Evolutionary conservation across 2,329 filamentous ascomycete species (phyloP).

Genomic region (Claviceps sp.): DNA sequence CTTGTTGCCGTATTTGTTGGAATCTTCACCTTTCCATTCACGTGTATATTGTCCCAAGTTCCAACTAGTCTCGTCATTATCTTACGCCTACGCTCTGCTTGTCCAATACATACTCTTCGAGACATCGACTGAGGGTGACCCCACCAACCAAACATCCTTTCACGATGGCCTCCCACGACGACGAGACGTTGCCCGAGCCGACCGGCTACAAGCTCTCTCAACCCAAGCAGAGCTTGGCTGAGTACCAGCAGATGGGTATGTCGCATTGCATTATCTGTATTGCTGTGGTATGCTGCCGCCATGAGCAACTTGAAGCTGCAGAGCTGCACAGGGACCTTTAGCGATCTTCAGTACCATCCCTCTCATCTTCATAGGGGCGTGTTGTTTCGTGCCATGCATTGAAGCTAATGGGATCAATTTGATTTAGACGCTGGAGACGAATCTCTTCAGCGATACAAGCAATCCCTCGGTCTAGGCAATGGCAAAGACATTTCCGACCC

Average conservation of each 20-base stretch:
- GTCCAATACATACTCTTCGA: background rate
- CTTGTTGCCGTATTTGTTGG: no score
- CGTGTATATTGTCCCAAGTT: background rate
- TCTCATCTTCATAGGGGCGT: no score
- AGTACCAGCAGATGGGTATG: constrained; percentile 89
- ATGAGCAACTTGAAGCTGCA: background rate
- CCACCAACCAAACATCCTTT: background rate
- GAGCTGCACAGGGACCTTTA: background rate
- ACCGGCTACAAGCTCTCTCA: constrained; percentile 97
- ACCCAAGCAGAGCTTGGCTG: constrained; percentile 88
- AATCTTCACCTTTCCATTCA: background rate
- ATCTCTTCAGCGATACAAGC: constrained; percentile 93
- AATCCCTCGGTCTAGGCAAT: constrained; percentile 76
- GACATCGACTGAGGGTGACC: background rate
- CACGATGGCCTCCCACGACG: constrained; percentile 53
- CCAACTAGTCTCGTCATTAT: background rate
- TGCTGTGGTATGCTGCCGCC: background rate
- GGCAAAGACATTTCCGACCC: constrained; percentile 61
- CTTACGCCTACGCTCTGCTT: background rate
- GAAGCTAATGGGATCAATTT: background rate
- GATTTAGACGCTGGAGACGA: constrained; percentile 59
- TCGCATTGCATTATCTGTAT: background rate
- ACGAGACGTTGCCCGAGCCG: constrained; percentile 75
- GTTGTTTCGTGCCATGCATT: background rate
- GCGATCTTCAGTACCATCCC: background rate